These are phyloP conservation scores for Podaxis rugospora DNA, from an alignment of 768 basidiomycete species.

Conservation along the genomic window DNA sequence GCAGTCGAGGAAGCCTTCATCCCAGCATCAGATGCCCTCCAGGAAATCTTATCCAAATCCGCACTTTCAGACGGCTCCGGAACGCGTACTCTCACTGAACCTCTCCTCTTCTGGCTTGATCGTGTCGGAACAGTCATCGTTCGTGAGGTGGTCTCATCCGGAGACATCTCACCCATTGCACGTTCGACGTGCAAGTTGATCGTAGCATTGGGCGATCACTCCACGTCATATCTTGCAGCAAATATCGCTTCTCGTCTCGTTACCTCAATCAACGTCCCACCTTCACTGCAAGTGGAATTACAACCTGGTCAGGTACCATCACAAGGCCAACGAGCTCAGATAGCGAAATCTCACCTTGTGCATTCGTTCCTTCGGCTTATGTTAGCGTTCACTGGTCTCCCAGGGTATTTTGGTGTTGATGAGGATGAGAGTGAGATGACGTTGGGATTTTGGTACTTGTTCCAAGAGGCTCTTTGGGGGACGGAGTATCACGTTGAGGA, in stretches of 20 bases:
- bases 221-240: conserved; percentile 68
- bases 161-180: conserved; percentile 50
- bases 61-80: conserved; percentile 69
- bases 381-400: conserved; percentile 65
- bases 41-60: conserved; percentile 76
- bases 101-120: conserved; percentile 77
- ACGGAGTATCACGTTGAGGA: conserved; percentile 46
- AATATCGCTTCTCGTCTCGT: conserved; percentile 47
- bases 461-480: conserved; percentile 84
- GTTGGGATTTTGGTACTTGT: conserved; percentile 84
- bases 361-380: conserved; percentile 72
- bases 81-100: conserved; percentile 72
- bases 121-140: conserved; percentile 46
- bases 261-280: conserved; percentile 3
- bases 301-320: conserved; percentile 27
- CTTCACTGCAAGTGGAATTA: not conserved
- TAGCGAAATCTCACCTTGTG: conserved; percentile 45
- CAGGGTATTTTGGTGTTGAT: conserved; percentile 75
- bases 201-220: conserved; percentile 82
- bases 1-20: conserved; percentile 49
- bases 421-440: conserved; percentile 89
- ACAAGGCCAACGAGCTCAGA: conserved; percentile 20
- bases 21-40: conserved; percentile 64
- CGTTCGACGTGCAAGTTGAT: conserved; percentile 79
- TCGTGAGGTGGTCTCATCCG: conserved; percentile 28